Evolutionary conservation across 306 rosid species (phyloP), one percentile per base, ranked within the genome.

Genomic region (Quillaja saponaria): DNA sequence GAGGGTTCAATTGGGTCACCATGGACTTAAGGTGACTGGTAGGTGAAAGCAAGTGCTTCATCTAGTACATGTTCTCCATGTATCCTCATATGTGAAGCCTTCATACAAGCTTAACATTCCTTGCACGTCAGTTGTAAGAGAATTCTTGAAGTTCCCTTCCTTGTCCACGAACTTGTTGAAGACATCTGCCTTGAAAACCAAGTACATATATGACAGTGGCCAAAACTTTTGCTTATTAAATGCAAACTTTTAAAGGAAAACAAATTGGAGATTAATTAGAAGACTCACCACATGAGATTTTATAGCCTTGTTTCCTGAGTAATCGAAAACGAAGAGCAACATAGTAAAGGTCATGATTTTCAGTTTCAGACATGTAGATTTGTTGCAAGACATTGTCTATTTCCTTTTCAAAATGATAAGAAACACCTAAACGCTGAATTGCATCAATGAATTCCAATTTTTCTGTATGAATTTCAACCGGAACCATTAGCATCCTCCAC

Each of bases 251-350:
- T 7, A 6, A 5, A 20, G 4, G 7, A 13, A n/a, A 33, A n/a
- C 8, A 1, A 55, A 16, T 7, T n/a, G 18, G 7, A 34, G 4
- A 2, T 14, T 7, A n/a, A n/a, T n/a, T n/a, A 2, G 1, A 55
- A 8, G 3, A 34, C 68, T 10, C 47, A 78, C 84, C 61, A 34
- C 0, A n/a, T n/a, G 78, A 63, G 56, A 68, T 16, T 5, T 33
- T 11, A 21, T 64, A 65, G 13, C 82, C 82, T 13, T 78, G 75
- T 71, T 78, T 69, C 38, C 87, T 64, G 3, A 82, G 55, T 14
- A 78, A 3, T 0, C 87, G 76, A 57, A 78, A 82, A n/a, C 35
- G 33, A 18, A 82, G 75, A 34, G 84, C 63, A 69, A 52, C 37
- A 35, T 5, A 9, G 33, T 59, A 15, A 6, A 82, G 77, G 11